Percentiles rank a stretch among this genome's conserved stretches.
Evolutionary conservation across 208 protist species (phyloP).

Genomic region (Wallacemonas rigidus): DNA sequence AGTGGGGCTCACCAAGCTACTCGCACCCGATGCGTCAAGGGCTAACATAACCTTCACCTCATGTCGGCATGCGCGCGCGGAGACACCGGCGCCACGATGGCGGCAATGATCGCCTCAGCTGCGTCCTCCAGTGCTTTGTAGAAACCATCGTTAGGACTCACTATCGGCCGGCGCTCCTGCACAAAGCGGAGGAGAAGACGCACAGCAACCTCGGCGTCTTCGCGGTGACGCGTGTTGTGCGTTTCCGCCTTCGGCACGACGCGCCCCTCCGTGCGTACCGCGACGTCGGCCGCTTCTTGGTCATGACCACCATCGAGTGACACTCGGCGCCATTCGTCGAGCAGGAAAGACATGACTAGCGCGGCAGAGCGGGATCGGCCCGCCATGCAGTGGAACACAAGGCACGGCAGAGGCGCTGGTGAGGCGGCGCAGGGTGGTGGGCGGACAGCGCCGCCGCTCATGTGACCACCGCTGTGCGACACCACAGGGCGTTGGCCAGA

Average conservation of each 20-base stretch:
- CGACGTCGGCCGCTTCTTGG: too few species aligned
- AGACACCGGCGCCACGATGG: neutral
- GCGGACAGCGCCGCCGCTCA: neutral
- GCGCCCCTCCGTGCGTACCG: neutral
- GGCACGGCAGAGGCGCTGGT: conserved; percentile 24
- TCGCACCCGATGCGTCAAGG: too few species aligned
- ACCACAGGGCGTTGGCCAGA: neutral
- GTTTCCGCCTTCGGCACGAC: neutral
- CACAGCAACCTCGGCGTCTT: conserved; percentile 12
- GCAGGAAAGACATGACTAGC: conserved; percentile 61
- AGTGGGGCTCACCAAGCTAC: too few species aligned
- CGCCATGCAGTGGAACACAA: conserved; percentile 74
- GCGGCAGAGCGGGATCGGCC: conserved; percentile 70
- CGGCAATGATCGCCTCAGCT: neutral
- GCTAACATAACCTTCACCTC: too few species aligned
- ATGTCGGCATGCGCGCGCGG: too few species aligned
- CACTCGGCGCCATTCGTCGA: conserved; percentile 36
- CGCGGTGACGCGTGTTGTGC: neutral
- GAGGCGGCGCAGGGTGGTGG: neutral
- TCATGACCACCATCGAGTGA: neutral
- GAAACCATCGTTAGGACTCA: conserved; percentile 38
- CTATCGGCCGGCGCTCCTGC: conserved; percentile 27
- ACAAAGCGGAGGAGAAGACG: conserved; percentile 29
- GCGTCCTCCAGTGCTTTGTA: neutral
- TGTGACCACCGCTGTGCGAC: neutral